These are phyloP conservation scores for Globisporangium spinosum DNA, from an alignment of 352 stramenopile genomes.

Conservation along the genomic window DNA sequence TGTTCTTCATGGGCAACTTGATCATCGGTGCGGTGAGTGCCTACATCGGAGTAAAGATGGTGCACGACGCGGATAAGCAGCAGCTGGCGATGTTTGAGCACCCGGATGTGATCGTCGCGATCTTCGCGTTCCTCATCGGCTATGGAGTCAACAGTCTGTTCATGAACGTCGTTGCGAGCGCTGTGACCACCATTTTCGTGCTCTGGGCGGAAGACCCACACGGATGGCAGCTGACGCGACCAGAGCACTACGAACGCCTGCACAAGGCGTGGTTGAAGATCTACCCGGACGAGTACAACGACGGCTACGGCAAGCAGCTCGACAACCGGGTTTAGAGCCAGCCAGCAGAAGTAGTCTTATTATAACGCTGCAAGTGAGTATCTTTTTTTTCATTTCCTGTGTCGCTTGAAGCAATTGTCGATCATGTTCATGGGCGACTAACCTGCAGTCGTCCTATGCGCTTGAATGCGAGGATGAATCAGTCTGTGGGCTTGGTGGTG, in stretches of 20 bases:
- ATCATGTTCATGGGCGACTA: background rate
- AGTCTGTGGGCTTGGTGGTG: background rate
- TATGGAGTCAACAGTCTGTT: constrained; percentile 70
- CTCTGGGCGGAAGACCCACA: constrained; percentile 80
- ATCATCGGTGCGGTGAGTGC: constrained; percentile 64
- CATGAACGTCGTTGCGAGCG: constrained; percentile 73
- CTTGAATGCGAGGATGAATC: background rate
- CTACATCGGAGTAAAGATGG: constrained; percentile 57
- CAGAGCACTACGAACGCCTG: constrained; percentile 64
- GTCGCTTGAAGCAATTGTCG: background rate
- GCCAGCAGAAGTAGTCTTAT: constrained; percentile 1
- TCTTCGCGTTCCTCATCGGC: constrained; percentile 73
- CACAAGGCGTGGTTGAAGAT: constrained; percentile 78
- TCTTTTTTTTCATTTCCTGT: background rate
- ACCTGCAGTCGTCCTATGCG: background rate
- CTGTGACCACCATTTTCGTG: constrained; percentile 82
- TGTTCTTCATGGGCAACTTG: constrained; percentile 84
- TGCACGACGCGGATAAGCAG: constrained; percentile 44
- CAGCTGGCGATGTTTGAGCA: constrained; percentile 60
- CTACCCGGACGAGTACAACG: constrained; percentile 83
- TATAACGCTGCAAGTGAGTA: background rate
- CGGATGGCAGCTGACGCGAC: constrained; percentile 68
- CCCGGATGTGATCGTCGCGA: constrained; percentile 56
- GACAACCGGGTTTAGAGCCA: constrained; percentile 20
- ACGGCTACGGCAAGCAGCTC: constrained; percentile 65